Conservation (phyloP, 148 eudicot genomes). For the Rhododendron henanense region DNA sequence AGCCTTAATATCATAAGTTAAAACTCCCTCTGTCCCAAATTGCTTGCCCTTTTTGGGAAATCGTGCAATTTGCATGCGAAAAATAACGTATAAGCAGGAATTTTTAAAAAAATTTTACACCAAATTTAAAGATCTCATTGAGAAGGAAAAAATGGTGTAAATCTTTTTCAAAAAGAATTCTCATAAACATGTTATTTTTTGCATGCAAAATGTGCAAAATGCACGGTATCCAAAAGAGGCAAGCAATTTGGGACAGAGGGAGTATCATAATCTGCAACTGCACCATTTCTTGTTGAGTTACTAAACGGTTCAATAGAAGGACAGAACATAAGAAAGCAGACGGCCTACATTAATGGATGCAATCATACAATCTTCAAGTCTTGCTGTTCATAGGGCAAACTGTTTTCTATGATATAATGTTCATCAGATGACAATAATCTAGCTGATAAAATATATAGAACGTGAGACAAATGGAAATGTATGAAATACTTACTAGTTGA, state of each 20-base stretch:
- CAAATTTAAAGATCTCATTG: no score
- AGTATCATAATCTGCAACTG: neutral
- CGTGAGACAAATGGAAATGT: neutral
- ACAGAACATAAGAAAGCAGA: neutral
- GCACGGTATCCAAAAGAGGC: no score
- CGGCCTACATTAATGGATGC: neutral
- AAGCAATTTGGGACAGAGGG: no score
- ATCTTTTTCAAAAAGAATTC: no score
- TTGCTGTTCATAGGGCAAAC: neutral
- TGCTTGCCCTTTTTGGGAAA: no score
- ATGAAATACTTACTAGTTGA: slow-evolving; percentile 55
- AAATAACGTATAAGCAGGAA: no score
- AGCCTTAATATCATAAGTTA: neutral
- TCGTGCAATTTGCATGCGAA: no score
- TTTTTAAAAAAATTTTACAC: no score
- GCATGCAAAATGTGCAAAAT: no score
- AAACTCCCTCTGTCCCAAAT: no score
- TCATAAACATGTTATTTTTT: no score
- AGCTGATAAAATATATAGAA: neutral
- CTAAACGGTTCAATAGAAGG: neutral
- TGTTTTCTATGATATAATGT: neutral
- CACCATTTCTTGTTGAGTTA: neutral
- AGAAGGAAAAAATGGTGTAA: no score
- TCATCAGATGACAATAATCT: neutral
- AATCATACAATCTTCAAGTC: neutral